Evolutionary conservation across 202 grass and related monocot species (phyloP).

Genomic region (Eragrostis tef): DNA sequence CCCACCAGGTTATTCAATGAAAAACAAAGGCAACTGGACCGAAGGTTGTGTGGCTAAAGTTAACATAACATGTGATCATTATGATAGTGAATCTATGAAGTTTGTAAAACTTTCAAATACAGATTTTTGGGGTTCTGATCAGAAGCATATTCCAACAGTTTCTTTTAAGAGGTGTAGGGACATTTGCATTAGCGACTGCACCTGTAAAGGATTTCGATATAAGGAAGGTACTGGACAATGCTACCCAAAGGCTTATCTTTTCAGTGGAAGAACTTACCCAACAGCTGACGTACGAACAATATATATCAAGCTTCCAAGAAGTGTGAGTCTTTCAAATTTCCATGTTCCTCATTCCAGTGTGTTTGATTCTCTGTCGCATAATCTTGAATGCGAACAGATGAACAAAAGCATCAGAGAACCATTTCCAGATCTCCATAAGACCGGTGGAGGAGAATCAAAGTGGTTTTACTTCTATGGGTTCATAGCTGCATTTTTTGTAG

Average conservation of each 20-base stretch:
- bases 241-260: conserved; percentile 42
- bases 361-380: not conserved
- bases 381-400: conserved; percentile 22
- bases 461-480: conserved; percentile 53
- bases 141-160: conserved; percentile 5
- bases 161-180: conserved; percentile 33
- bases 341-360: not conserved
- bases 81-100: conserved; percentile 6
- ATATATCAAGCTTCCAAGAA: conserved; percentile 42
- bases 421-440: conserved; percentile 41
- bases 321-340: not conserved
- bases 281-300: conserved; percentile 4
- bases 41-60: conserved; percentile 48
- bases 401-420: conserved; percentile 4
- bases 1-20: conserved; percentile 50
- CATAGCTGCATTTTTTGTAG: conserved; percentile 44
- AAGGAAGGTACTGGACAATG: conserved; percentile 35
- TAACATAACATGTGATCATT: conserved; percentile 34
- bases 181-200: conserved; percentile 39
- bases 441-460: conserved; percentile 22
- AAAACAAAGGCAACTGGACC: conserved; percentile 47
- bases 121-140: conserved; percentile 54
- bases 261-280: conserved; percentile 42
- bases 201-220: conserved; percentile 38
- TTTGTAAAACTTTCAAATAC: conserved; percentile 48